phyloP scores from a whole-genome alignment of 805 yeast genomes.

The Candida nanaspora region DNA sequence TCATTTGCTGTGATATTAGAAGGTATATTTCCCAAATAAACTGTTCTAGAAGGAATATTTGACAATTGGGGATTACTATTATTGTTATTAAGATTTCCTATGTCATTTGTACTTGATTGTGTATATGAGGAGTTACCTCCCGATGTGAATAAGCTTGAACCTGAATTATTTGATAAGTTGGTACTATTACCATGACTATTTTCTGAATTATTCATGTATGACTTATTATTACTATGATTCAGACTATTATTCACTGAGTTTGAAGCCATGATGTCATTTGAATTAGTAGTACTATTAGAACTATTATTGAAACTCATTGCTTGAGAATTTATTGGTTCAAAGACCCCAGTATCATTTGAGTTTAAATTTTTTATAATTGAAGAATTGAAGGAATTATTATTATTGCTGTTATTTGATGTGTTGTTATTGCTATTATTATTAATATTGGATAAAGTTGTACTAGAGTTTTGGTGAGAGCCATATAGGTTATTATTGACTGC shows the following conservation, averaged over 20 bases:
- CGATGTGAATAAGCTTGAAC: background rate
- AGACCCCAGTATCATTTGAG: background rate
- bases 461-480: too few relatives aligned
- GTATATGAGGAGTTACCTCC: background rate
- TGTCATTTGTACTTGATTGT: background rate
- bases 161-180: background rate
- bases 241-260: too few relatives aligned
- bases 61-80: constrained; percentile 1
- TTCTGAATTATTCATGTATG: background rate
- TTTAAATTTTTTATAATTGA: background rate
- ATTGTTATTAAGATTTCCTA: constrained; percentile 2
- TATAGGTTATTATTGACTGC: too few relatives aligned
- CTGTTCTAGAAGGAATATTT: constrained; percentile 58
- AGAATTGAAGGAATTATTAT: background rate
- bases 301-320: background rate
- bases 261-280: too few relatives aligned
- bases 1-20: constrained; percentile 73
- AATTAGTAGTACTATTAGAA: background rate
- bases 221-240: too few relatives aligned
- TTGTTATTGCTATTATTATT: background rate
- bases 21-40: constrained; percentile 85
- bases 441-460: background rate
- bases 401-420: background rate
- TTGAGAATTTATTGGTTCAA: background rate
- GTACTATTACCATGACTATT: background rate